A percentile compares a stretch with the other conserved stretches of the same genome.
Evolutionary conservation across 305 asterid genomes (phyloP).

Genomic region (Fraxinus greggii): DNA sequence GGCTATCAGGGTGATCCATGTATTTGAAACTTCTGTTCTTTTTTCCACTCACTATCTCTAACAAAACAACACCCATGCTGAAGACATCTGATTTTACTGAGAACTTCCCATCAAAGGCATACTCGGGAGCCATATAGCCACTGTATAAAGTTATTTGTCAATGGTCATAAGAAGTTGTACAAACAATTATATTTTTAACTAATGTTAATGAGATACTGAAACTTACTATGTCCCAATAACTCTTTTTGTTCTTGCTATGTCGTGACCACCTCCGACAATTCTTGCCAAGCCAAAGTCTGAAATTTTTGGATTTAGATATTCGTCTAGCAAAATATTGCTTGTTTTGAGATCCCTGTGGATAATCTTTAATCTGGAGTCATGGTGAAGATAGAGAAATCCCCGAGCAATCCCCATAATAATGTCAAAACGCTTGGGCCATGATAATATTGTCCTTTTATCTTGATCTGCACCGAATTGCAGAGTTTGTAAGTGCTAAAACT

Average conservation of each 20-base stretch:
- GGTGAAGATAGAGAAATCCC: slow-evolving; percentile 36
- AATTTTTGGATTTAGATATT: slow-evolving; percentile 32
- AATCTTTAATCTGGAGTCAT: slow-evolving; percentile 34
- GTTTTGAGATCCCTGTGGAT: slow-evolving; percentile 41
- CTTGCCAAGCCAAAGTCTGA: slow-evolving; percentile 43
- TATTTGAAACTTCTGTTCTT: slow-evolving; percentile 35
- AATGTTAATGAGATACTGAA: background rate
- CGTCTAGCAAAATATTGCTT: slow-evolving; percentile 35
- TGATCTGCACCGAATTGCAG: slow-evolving; percentile 14
- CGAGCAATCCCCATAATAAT: slow-evolving; percentile 34
- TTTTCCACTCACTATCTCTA: slow-evolving; percentile 42
- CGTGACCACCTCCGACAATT: slow-evolving; percentile 26
- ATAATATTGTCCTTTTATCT: slow-evolving; percentile 2
- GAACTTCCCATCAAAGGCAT: slow-evolving; percentile 43
- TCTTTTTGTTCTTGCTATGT: slow-evolving; percentile 26
- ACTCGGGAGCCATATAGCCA: slow-evolving; percentile 51
- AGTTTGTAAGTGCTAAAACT: background rate
- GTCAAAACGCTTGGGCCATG: slow-evolving; percentile 34
- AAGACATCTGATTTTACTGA: slow-evolving; percentile 44
- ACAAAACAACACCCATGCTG: slow-evolving; percentile 40
- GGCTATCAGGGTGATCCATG: slow-evolving; percentile 26
- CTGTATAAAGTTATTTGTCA: slow-evolving; percentile 9
- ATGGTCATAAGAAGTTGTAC: background rate
- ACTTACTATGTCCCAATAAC: slow-evolving; percentile 41
- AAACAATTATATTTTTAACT: background rate